Evolutionary conservation across 306 rosid species (phyloP).

Genomic region (Dryas alaskensis): DNA sequence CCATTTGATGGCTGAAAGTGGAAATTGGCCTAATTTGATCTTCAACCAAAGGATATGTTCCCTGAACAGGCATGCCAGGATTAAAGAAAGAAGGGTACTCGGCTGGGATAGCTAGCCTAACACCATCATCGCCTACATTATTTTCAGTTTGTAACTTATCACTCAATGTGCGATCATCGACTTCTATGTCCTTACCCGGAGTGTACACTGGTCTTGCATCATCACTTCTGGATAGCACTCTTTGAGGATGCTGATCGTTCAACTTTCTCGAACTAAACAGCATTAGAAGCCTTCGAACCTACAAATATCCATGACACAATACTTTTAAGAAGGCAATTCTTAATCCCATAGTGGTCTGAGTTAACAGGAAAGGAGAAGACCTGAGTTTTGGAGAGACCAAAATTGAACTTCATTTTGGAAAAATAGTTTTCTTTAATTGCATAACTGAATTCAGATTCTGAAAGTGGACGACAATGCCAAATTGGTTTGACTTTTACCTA

Average conservation of each 20-base stretch:
- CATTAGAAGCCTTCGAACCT: conserved; percentile 47
- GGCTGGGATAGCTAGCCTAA: conserved; percentile 20
- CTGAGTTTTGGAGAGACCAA: conserved; percentile 67
- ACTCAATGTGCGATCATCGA: not conserved
- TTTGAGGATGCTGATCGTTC: conserved; percentile 14
- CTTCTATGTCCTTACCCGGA: not conserved
- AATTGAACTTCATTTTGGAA: conserved; percentile 41
- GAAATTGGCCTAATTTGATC: conserved; percentile 33
- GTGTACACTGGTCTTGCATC: not conserved
- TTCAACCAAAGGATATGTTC: conserved; percentile 31
- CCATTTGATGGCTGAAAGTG: conserved; percentile 25
- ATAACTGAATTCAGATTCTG: conserved; percentile 41
- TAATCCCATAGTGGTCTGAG: conserved; percentile 17
- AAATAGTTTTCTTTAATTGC: conserved; percentile 57
- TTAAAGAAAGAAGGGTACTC: conserved; percentile 30
- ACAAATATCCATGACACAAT: conserved; percentile 21
- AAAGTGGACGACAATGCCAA: conserved; percentile 60
- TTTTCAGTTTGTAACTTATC: not conserved
- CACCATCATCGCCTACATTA: not conserved
- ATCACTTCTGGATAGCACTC: not conserved
- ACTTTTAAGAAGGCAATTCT: not conserved
- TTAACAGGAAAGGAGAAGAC: conserved; percentile 32
- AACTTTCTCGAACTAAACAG: conserved; percentile 42
- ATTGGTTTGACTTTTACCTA: conserved; percentile 47
- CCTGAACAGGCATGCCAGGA: conserved; percentile 29